A percentile compares a stretch with the other conserved stretches of the same genome.
Conservation (phyloP, 2,329 filamentous ascomycete species). For the Hypoxylon rubiginosum region DNA sequence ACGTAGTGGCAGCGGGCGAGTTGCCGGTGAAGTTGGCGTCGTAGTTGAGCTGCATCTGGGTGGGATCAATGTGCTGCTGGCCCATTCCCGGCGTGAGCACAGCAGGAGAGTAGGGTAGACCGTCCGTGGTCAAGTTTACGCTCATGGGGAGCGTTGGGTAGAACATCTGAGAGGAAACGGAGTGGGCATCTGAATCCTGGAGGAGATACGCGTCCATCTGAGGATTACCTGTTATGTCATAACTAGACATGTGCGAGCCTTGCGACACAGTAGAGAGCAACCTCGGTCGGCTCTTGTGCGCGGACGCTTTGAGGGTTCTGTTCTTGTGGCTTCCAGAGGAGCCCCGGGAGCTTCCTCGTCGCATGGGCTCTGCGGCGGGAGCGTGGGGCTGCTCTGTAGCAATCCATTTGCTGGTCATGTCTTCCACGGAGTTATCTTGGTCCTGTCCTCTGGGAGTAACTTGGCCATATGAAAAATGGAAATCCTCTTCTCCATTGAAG, state of each 20-base stretch:
- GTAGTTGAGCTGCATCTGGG: constrained; percentile 68
- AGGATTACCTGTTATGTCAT: constrained; percentile 67
- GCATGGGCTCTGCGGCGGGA: constrained; percentile 60
- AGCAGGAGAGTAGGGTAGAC: constrained; percentile 58
- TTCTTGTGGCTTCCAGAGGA: constrained; percentile 62
- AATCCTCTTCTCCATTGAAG: constrained; percentile 71
- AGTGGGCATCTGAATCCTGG: constrained; percentile 63
- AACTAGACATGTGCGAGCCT: constrained; percentile 63
- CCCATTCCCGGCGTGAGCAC: constrained; percentile 59
- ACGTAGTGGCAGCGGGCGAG: constrained; percentile 67
- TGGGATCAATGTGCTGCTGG: constrained; percentile 69
- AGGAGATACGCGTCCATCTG: constrained; percentile 67
- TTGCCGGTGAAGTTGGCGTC: constrained; percentile 63
- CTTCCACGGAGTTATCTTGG: constrained; percentile 62
- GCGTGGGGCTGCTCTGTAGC: constrained; percentile 54
- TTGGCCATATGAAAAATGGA: constrained; percentile 67
- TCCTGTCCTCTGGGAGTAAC: constrained; percentile 66
- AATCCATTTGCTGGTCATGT: constrained; percentile 64
- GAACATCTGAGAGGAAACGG: constrained; percentile 64
- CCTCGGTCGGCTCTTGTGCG: constrained; percentile 59
- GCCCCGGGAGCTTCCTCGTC: constrained; percentile 59
- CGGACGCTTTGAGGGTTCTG: constrained; percentile 58
- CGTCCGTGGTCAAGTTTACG: constrained; percentile 59
- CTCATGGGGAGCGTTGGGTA: constrained; percentile 63
- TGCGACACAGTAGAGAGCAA: constrained; percentile 64